Evolutionary conservation across 129 eudicot species (phyloP), one percentile per base, ranked within the genome.

Genomic region (Flaveria brownii): DNA sequence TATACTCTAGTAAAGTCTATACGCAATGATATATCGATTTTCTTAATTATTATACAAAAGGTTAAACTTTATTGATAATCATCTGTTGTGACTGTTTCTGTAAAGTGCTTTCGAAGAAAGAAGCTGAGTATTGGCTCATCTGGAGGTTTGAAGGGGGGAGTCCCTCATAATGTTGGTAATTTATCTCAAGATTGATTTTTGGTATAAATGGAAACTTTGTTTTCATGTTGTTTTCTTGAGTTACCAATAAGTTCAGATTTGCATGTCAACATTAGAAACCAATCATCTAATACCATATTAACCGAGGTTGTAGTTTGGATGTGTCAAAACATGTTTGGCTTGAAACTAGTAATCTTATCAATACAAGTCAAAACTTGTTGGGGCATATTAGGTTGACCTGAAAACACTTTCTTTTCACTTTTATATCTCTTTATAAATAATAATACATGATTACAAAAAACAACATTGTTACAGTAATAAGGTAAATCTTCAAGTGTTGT

Each of bases 121-220:
- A 81, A 72, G 79, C 85, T 8, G 99, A 91, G 52, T 95, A 95
- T 78, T 95, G 99, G 99, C 97, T 94, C 76, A 74, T 94, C 20
- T 91, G 97, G 98, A 85, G 91, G 56, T 91, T 75, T 67, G 99
- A 95, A 87, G 99, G 99, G 99, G 99, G 57, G 92, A 91, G 83
- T 72, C 92, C 97, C 99, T 33, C 87, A 91, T 82, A 91, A 89
- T 91, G 99, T 91, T 75, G 77, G 97, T 87, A 86, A 49, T 17
- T 11, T 49, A 49, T 49, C 54, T 2, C 6, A 14, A 49, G 6
- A 49, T 49, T 49, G 54, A 49, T 13, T 12, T 13, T 49, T 49
- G n/a, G 54, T 28, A 28, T 2, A 28, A 28, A 28, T 28, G 30
- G 30, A 28, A 28, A 28, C 4, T 28, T 28, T 28, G 12, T 45